Base-by-base conservation (phyloP, 495 filamentous ascomycete genomes). In the Podospora appendiculata region DNA sequence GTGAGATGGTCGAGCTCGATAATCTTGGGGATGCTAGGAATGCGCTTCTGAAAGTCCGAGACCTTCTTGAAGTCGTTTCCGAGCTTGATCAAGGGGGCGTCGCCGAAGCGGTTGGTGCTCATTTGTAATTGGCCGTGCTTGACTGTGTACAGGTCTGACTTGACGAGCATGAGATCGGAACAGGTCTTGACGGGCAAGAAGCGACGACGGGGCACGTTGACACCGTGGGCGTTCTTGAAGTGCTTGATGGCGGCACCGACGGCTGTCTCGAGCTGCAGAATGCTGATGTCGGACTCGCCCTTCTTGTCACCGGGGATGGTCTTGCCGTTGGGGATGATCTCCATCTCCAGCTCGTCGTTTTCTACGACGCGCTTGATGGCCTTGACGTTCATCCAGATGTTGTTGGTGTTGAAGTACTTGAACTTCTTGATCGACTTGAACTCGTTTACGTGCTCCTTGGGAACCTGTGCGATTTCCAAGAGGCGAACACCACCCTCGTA, bases 391-490 rank as follows among this genome's bases (percentile, higher is more conserved):
- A 99, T 86, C 93, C 93, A 99, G 76, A 99, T 95, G 82, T 99
- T 99, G 87, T 99, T 99, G 73, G 93, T 99, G 83, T 99, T 99
- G 85, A 99, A 99, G 84, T 99, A 99, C 80, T 95, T 96, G 86
- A 99, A 99, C 80, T 99, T 99, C 86, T 97, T 99, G 78, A 99
- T 99, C 45, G 93, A 96, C 85, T 99, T 99, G 89, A 99, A 99
- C 76, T 99, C 93, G 75, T 99, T 96, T 64, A 88, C 87, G 76
- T 99, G 92, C 76, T 97, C 90, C 82, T 96, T 97, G 73, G 94
- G 93, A n/a, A 99, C 93, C 76, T 99, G 93, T 11, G 93, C 93
- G 58, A 99, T 96, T 80, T 99, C 93, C 36, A 99, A 84, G 39
- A 99, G 85, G 62, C 93, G 90, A 58, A 90, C 93, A 54, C 87